Evolutionary conservation across 108 stramenopile genomes (phyloP).

Genomic region (Nitzschia palea): DNA sequence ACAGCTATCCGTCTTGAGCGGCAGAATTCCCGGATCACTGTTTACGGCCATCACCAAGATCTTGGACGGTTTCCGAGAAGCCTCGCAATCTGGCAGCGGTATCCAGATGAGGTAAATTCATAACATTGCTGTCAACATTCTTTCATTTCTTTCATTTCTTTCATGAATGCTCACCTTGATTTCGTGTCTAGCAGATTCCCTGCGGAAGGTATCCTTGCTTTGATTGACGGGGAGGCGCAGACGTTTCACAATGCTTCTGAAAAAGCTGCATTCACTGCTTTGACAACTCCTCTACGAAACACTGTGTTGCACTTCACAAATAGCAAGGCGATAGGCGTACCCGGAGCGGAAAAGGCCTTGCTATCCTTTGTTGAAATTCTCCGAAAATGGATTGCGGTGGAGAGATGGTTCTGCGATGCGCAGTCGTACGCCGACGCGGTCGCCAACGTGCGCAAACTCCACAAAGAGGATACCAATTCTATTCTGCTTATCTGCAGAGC

Average conservation of each 20-base stretch:
- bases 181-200: constrained; percentile 59
- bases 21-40: constrained; percentile 80
- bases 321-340: constrained; percentile 57
- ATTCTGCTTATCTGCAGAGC: constrained; percentile 84
- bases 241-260: constrained; percentile 61
- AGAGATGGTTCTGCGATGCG: constrained; percentile 87
- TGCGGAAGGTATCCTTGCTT: constrained; percentile 56
- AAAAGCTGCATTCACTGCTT: constrained; percentile 58
- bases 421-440: constrained; percentile 89
- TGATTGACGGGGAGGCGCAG: constrained; percentile 46
- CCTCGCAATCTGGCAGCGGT: constrained; percentile 18
- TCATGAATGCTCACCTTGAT: background rate
- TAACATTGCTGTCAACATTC: background rate
- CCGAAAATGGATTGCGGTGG: constrained; percentile 78
- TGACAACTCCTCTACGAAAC: constrained; percentile 66
- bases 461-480: constrained; percentile 60
- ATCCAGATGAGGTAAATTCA: constrained; percentile 36
- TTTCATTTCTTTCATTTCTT: background rate
- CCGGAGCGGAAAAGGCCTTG: constrained; percentile 81
- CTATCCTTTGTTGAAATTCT: constrained; percentile 68
- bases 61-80: constrained; percentile 54
- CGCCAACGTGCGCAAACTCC: constrained; percentile 81
- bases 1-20: constrained; percentile 90
- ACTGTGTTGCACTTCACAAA: constrained; percentile 73
- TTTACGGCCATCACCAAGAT: constrained; percentile 59